Conservation (phyloP, 148 eudicot species). For the Salicornia ramosissima region DNA sequence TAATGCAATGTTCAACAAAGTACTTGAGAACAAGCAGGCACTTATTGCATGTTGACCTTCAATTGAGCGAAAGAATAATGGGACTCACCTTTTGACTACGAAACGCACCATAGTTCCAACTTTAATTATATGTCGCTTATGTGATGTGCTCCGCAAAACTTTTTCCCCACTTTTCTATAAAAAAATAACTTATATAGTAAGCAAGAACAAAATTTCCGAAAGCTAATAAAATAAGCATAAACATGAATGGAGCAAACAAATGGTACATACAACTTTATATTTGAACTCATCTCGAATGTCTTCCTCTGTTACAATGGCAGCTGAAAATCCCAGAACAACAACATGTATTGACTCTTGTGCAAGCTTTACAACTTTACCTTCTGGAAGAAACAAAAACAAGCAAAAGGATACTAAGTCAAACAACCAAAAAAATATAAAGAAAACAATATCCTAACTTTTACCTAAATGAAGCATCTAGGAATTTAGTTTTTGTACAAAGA, state of each 20-base stretch:
- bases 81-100: slow-evolving; percentile 61
- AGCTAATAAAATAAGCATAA: background rate
- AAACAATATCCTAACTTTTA: background rate
- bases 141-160: slow-evolving; percentile 44
- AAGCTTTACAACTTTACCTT: slow-evolving; percentile 86
- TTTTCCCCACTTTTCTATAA: slow-evolving; percentile 60
- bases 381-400: slow-evolving; percentile 31
- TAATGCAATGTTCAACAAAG: too few relatives aligned
- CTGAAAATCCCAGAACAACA: slow-evolving; percentile 85
- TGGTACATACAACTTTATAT: slow-evolving; percentile 50
- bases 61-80: background rate
- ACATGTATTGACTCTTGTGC: slow-evolving; percentile 69
- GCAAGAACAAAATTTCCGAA: background rate
- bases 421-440: slow-evolving; percentile 8
- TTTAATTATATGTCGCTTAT: slow-evolving; percentile 65
- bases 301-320: slow-evolving; percentile 63
- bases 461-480: too few relatives aligned
- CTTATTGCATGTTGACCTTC: background rate
- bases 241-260: background rate
- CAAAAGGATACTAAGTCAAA: background rate
- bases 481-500: background rate
- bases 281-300: slow-evolving; percentile 74
- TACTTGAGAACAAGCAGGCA: background rate
- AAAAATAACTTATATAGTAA: slow-evolving; percentile 10
- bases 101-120: slow-evolving; percentile 68